Evolutionary conservation across 441 rosid genomes (phyloP), one percentile per base, ranked within the genome.

Genomic region (Pelargonium fulgidum): DNA sequence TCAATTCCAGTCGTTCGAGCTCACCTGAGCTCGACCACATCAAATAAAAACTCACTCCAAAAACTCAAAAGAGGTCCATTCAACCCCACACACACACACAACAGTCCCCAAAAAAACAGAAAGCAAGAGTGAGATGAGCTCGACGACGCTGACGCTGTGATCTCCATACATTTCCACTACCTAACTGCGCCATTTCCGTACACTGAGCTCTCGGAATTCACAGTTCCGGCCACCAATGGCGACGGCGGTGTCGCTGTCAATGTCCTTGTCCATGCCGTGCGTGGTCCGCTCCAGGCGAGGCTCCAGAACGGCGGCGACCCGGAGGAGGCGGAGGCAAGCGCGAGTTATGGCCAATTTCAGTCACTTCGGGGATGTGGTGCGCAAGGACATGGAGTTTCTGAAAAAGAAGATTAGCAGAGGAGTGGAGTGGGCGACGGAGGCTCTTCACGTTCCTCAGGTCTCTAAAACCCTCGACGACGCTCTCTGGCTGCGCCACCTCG

Each of bases 401-500:
- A 86, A 77, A 82, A 82, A 83, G 52, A 81, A 83, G 64, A 78
- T 91, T 17, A 70, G 80, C 3, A 77, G 66, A 72, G 94, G 98
- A 71, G 36, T 87, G 19, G 82, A 75, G 29, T 91, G 95, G 96
- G 95, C 96, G 9, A 86, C 79, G 44, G 81, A 81, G 62, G 78
- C 83, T 42, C 81, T 93, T 69, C 90, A 81, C 19, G 66, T 91
- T 58, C 89, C 92, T 1, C 80, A 81, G 77, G 88, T 83, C 67
- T 72, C 83, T 29, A 91, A 83, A 74, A 67, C 85, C 16, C 70
- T 87, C 2, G 92, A 87, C 66, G 89, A 88, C 42, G 24, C 83
- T 16, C 72, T 91, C 62, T 93, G 99, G 97, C 89, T 93, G 16
- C 81, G 88, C 47, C 78, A 83, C 66, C 83, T 91, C 17, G 99